A percentile compares a stretch with the other conserved stretches of the same genome.
Evolutionary conservation across 495 filamentous ascomycete species (phyloP).

Genomic region (Penicillium salamii): DNA sequence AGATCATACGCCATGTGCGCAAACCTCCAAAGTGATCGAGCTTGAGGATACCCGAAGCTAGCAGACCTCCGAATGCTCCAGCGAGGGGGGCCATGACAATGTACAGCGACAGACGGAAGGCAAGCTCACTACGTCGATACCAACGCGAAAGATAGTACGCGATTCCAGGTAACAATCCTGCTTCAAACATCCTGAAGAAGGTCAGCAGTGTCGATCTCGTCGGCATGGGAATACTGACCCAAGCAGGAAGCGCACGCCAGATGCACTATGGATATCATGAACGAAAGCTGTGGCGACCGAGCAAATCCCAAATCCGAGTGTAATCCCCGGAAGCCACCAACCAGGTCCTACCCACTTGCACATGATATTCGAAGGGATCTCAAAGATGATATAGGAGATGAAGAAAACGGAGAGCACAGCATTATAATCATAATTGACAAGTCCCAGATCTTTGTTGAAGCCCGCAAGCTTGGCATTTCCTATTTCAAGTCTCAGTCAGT

Average conservation of each 20-base stretch:
- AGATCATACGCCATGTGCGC: conserved; percentile 67
- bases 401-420: conserved; percentile 67
- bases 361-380: conserved; percentile 69
- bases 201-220: neutral
- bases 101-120: conserved; percentile 54
- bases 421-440: conserved; percentile 61
- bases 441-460: conserved; percentile 45
- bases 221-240: conserved; percentile 24
- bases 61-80: conserved; percentile 67
- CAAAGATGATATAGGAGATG: conserved; percentile 73
- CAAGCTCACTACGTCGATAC: conserved; percentile 66
- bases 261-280: conserved; percentile 34
- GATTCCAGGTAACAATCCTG: conserved; percentile 70
- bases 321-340: conserved; percentile 48
- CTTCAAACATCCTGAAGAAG: conserved; percentile 50
- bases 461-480: conserved; percentile 40
- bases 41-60: conserved; percentile 57
- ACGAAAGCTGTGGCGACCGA: conserved; percentile 50
- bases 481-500: conserved; percentile 15
- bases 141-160: conserved; percentile 70
- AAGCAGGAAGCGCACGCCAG: conserved; percentile 52
- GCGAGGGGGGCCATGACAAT: conserved; percentile 63
- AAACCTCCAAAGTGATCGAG: conserved; percentile 43
- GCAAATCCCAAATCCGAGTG: conserved; percentile 48
- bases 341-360: conserved; percentile 51